These are phyloP conservation scores for Lobosporangium transversale DNA, from an alignment of 192 early-diverging fungal genomes.

Conservation along the genomic window DNA sequence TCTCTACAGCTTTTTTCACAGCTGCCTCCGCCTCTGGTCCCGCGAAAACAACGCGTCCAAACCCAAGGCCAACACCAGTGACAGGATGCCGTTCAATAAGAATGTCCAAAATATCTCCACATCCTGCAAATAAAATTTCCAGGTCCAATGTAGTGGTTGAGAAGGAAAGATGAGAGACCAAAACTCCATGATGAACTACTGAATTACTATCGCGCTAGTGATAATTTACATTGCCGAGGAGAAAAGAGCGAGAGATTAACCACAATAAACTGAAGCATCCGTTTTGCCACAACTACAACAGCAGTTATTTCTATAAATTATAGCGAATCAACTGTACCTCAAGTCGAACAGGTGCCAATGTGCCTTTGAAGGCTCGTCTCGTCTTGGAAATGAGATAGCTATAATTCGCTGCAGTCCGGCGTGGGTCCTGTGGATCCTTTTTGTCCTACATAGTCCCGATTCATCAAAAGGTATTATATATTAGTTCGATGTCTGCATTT, in stretches of 20 bases:
- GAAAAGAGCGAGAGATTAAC: not conserved
- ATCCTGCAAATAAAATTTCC: conserved; percentile 57
- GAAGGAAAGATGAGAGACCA: conserved; percentile 46
- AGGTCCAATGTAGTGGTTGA: conserved; percentile 32
- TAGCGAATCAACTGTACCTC: conserved; percentile 19
- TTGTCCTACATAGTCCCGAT: conserved; percentile 28
- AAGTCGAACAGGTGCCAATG: conserved; percentile 31
- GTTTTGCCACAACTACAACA: no score
- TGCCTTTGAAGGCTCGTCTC: conserved; percentile 41
- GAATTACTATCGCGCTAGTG: conserved; percentile 43
- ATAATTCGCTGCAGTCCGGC: conserved; percentile 48
- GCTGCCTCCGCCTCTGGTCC: conserved; percentile 49
- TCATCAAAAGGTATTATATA: no score
- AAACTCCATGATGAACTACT: conserved; percentile 36
- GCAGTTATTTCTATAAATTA: no score
- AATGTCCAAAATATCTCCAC: conserved; percentile 60
- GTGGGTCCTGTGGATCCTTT: conserved; percentile 37
- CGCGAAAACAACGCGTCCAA: conserved; percentile 60
- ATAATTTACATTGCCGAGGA: not conserved
- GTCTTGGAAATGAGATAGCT: conserved; percentile 48
- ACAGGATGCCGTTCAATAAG: conserved; percentile 61
- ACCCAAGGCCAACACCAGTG: conserved; percentile 58
- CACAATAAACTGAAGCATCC: no score
- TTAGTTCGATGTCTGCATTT: conserved; percentile 1
- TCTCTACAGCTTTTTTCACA: conserved; percentile 59